Base-by-base conservation (phyloP, 768 basidiomycete genomes). In the Lentinula aciculospora region DNA sequence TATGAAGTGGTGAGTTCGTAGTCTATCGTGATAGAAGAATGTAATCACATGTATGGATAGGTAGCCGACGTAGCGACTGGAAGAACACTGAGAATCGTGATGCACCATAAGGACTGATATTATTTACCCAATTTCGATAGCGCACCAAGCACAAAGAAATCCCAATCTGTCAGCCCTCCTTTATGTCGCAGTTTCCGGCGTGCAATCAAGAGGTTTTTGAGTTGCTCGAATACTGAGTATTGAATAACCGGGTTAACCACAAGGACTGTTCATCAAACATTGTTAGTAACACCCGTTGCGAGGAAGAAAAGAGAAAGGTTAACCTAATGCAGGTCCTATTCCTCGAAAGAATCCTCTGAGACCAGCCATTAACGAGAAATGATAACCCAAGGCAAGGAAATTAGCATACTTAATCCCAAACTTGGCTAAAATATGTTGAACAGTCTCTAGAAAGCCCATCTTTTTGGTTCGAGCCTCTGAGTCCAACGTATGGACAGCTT, bases 61-160 rank as follows among this genome's bases (percentile, higher is more conserved):
- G 89, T 90, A 3, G 76, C 65, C 4, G 78, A 75, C 1, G 74
- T 75, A 21, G 74, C 71, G 25, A 72, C 82, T 85, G 53, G 28
- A 40, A 51, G 49, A 48, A 29, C 36, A 40, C 27, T 21, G 9
- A 21, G 31, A 36, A 12, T 59, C 10, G 58, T 4, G 59, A 50
- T 27, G 34, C 31, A 27, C 53, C 48, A 13, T 47, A 28, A 29
- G 59, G 15, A 53, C 47, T 37, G 15, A 31, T 21, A 23, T 40
- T n/a, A 66, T 79, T 10, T 66, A 89, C 89, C 81, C 7, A 98
- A 81, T 70, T 99, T 98, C 10, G 93, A 92, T 39, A 96, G 68
- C 1, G 97, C 97, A 2, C 96, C 96, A n/a, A 98, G 82, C 60
- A 94, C 64, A 77, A 99, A 98, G 71, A 93, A 89, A 68, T 99